These are phyloP conservation scores for Pythium dissotocum DNA, from an alignment of 352 stramenopile genomes.

Conservation along the genomic window DNA sequence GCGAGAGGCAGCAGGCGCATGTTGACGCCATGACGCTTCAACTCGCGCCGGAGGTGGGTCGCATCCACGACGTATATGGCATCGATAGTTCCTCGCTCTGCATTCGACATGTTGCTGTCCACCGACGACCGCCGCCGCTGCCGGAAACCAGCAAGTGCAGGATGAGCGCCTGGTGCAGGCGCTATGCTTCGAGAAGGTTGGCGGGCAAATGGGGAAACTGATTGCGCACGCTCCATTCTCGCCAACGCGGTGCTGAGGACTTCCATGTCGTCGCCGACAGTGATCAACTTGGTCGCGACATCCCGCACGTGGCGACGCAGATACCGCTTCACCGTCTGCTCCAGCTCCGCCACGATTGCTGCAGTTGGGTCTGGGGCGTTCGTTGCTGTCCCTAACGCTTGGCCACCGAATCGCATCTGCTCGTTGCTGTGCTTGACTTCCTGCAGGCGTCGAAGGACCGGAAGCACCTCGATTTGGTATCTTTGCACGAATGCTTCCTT, in stretches of 20 bases:
- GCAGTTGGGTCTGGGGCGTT: slow-evolving; percentile 27
- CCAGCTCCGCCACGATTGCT: slow-evolving; percentile 41
- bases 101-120: slow-evolving; percentile 29
- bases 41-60: slow-evolving; percentile 55
- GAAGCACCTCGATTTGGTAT: slow-evolving; percentile 63
- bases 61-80: slow-evolving; percentile 71
- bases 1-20: slow-evolving; percentile 71
- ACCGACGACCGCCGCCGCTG: slow-evolving; percentile 33
- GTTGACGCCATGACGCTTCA: slow-evolving; percentile 67
- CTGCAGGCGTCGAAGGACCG: slow-evolving; percentile 55
- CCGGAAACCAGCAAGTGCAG: slow-evolving; percentile 4
- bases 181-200: slow-evolving; percentile 8
- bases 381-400: background rate
- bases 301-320: slow-evolving; percentile 56
- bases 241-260: background rate
- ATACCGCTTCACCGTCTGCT: slow-evolving; percentile 53
- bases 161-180: background rate
- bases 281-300: slow-evolving; percentile 59
- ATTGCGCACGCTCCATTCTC: background rate
- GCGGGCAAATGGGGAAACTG: background rate
- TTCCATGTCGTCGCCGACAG: slow-evolving; percentile 51
- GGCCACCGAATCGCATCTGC: slow-evolving; percentile 12
- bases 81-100: slow-evolving; percentile 19
- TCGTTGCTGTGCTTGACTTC: slow-evolving; percentile 58
- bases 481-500: slow-evolving; percentile 73